Percentiles rank a stretch among this genome's conserved stretches.
phyloP scores from a whole-genome alignment of 2,329 filamentous ascomycete species.

The Aspergillus costaricaensis region DNA sequence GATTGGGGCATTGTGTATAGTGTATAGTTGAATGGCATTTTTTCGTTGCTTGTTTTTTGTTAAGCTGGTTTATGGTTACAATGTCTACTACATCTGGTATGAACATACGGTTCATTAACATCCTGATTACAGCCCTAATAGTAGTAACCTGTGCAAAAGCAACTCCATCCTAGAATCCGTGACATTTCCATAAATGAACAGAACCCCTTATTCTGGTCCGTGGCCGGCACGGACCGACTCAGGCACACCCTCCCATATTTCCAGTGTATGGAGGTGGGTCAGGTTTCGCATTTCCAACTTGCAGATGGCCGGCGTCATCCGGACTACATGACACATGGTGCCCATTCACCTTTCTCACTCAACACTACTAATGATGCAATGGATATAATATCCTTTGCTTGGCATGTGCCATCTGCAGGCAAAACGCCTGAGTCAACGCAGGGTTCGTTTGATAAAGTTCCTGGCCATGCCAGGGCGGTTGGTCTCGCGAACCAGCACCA shows the following conservation, averaged over 20 bases:
- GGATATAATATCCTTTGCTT: neutral
- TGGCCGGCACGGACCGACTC: neutral
- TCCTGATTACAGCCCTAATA: neutral
- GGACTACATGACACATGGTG: no score
- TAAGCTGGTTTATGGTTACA: no score
- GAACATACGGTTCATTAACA: neutral
- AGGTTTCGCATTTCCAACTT: conserved; percentile 1
- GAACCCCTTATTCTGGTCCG: neutral
- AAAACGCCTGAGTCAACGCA: conserved; percentile 12
- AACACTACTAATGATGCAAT: neutral
- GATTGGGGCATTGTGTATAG: neutral
- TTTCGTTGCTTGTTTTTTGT: no score
- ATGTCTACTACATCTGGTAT: no score
- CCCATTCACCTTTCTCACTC: neutral
- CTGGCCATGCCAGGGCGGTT: conserved; percentile 20
- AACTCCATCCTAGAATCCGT: neutral
- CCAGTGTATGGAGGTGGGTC: neutral
- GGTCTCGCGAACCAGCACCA: conserved; percentile 32
- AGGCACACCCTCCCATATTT: neutral
- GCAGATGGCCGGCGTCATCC: neutral
- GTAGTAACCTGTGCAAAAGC: neutral
- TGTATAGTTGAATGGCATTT: neutral
- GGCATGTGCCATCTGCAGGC: neutral
- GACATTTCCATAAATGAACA: conserved; percentile 6
- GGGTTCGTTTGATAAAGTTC: conserved; percentile 19